A percentile compares a stretch with the other conserved stretches of the same genome.
Evolutionary conservation across 768 basidiomycete genomes (phyloP).

Genomic region (Trametes cingulata): DNA sequence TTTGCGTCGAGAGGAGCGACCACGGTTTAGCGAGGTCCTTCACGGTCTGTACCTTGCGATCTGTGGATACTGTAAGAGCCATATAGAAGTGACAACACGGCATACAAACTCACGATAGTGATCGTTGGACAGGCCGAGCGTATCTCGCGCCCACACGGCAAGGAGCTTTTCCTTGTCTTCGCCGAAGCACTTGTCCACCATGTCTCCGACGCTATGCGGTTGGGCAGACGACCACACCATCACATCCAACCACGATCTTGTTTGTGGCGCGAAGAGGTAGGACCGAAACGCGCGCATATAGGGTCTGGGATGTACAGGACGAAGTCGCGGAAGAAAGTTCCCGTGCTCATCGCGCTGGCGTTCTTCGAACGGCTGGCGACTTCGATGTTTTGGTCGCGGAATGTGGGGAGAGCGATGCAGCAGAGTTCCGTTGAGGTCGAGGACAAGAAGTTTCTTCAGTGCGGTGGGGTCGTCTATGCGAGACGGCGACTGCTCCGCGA

Average conservation of each 20-base stretch:
- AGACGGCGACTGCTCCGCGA: constrained; percentile 33
- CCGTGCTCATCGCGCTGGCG: constrained; percentile 15
- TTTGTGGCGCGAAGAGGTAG: constrained; percentile 64
- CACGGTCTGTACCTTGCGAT: constrained; percentile 52
- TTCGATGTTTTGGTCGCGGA: not conserved
- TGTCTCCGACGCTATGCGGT: constrained; percentile 73
- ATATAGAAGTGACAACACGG: not conserved
- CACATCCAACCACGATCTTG: constrained; percentile 70
- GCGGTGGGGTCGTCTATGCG: constrained; percentile 28
- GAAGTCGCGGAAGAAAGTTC: constrained; percentile 30
- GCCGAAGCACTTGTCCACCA: constrained; percentile 68
- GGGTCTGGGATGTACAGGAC: constrained; percentile 58
- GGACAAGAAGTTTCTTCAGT: constrained; percentile 64
- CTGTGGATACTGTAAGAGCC: constrained; percentile 22
- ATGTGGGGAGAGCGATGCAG: constrained; percentile 55
- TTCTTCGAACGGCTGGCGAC: not conserved
- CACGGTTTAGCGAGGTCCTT: constrained; percentile 78
- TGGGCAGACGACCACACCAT: constrained; percentile 92
- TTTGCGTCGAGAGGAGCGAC: constrained; percentile 38
- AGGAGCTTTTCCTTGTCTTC: constrained; percentile 42
- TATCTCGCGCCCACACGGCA: constrained; percentile 80
- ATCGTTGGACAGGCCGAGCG: constrained; percentile 58
- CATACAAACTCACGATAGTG: constrained; percentile 63
- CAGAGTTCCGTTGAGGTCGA: constrained; percentile 78
- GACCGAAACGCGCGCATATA: constrained; percentile 61